Evolutionary conservation across 345 rosid genomes (phyloP).

Genomic region (Citrus cavaleriei): DNA sequence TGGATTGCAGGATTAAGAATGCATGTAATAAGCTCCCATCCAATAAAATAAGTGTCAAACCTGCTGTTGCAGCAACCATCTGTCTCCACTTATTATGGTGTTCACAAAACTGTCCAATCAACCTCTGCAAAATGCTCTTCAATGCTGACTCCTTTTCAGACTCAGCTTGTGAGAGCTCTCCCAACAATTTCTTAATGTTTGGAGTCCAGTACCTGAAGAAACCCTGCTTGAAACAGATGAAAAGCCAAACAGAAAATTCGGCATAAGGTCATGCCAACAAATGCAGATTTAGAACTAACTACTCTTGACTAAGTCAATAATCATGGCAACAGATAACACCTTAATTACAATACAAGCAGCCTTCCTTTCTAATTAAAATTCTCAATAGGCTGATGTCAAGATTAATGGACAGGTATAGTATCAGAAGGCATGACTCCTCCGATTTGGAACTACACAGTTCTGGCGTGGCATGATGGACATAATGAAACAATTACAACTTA

Average conservation of each 20-base stretch:
- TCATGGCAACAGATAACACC: constrained; percentile 4
- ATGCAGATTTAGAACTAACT: neutral
- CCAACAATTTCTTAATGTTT: constrained; percentile 59
- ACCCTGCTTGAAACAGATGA: constrained; percentile 51
- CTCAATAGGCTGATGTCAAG: neutral
- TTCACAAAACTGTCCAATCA: constrained; percentile 67
- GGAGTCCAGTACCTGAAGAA: constrained; percentile 90
- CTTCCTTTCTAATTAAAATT: neutral
- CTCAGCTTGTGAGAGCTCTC: constrained; percentile 74
- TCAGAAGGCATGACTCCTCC: neutral
- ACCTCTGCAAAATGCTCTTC: constrained; percentile 74
- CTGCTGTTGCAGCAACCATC: constrained; percentile 72
- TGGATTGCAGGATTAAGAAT: neutral
- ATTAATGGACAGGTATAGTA: neutral
- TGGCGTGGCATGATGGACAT: neutral
- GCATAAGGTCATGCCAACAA: neutral
- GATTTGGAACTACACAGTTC: neutral
- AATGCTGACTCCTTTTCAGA: constrained; percentile 73
- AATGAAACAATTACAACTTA: neutral
- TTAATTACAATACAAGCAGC: neutral
- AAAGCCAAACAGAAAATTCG: neutral
- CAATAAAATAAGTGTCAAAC: constrained; percentile 29
- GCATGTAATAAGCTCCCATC: neutral
- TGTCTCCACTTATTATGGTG: constrained; percentile 81
- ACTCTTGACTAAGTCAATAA: neutral